phyloP scores from a whole-genome alignment of 176 grass and related monocot genomes.

The Cenchrus purpureus region DNA sequence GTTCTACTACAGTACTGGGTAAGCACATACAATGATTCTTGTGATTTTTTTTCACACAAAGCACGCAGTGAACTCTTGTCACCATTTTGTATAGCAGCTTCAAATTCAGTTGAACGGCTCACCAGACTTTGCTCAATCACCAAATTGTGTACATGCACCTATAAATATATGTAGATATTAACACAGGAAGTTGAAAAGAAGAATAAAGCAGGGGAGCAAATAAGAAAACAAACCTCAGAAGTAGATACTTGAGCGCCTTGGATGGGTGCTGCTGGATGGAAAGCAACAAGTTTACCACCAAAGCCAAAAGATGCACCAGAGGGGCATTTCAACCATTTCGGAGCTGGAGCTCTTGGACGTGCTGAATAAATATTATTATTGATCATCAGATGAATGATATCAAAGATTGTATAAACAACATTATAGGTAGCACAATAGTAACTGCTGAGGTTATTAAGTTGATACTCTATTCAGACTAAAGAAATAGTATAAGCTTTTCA shows the following conservation, averaged over 20 bases:
- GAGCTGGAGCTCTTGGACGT: constrained; percentile 78
- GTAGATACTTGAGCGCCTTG: constrained; percentile 54
- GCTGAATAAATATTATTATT: constrained; percentile 57
- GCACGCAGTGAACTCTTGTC: constrained; percentile 79
- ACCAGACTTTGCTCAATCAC: constrained; percentile 94
- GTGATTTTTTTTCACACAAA: constrained; percentile 84
- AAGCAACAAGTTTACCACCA: constrained; percentile 94
- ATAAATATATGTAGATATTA: constrained; percentile 31
- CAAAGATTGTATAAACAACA: neutral
- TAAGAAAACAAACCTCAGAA: constrained; percentile 72
- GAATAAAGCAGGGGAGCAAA: neutral
- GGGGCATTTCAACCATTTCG: constrained; percentile 97
- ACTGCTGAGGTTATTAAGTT: constrained; percentile 20
- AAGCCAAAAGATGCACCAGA: constrained; percentile 94
- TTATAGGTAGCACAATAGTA: constrained; percentile 30
- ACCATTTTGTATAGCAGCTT: constrained; percentile 83
- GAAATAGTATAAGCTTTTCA: neutral
- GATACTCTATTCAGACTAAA: neutral
- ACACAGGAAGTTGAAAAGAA: constrained; percentile 21
- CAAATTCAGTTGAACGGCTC: constrained; percentile 94
- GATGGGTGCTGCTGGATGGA: constrained; percentile 51
- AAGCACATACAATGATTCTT: constrained; percentile 78
- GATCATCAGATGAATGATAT: constrained; percentile 12
- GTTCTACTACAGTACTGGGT: constrained; percentile 8
- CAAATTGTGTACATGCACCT: constrained; percentile 92